phyloP scores from a whole-genome alignment of 2,329 filamentous ascomycete species.

The Graphilbum fragrans region DNA sequence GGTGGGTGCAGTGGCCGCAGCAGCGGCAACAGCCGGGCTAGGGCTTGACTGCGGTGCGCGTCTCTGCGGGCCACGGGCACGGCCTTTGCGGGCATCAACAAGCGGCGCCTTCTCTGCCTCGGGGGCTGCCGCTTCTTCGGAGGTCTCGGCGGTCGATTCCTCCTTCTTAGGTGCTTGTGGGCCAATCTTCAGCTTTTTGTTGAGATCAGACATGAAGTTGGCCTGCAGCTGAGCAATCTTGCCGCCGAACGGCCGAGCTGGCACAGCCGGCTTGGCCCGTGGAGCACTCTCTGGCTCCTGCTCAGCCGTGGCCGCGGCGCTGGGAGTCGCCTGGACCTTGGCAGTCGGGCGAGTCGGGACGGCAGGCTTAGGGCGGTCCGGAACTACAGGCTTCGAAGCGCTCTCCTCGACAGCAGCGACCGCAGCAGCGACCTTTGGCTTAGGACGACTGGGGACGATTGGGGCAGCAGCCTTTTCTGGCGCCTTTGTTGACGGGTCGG shows the following conservation, averaged over 20 bases:
- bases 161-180: constrained; percentile 70
- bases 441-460: constrained; percentile 38
- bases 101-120: constrained; percentile 67
- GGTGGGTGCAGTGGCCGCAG: constrained; percentile 16
- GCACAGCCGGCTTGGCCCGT: constrained; percentile 76
- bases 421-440: constrained; percentile 24
- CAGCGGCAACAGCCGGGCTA: constrained; percentile 14
- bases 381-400: constrained; percentile 27
- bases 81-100: constrained; percentile 76
- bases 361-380: constrained; percentile 45
- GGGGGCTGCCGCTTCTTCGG: constrained; percentile 38
- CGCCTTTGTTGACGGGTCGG: constrained; percentile 23
- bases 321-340: constrained; percentile 31
- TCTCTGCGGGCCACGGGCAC: constrained; percentile 72
- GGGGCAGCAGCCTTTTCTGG: constrained; percentile 24
- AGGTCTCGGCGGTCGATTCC: constrained; percentile 29
- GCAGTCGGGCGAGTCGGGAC: constrained; percentile 51
- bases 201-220: constrained; percentile 86
- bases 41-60: constrained; percentile 22
- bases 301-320: constrained; percentile 24
- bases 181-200: constrained; percentile 76
- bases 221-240: constrained; percentile 89
- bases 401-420: neutral
- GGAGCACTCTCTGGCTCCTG: constrained; percentile 20
- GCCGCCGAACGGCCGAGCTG: constrained; percentile 61